Conservation (phyloP, 805 yeast genomes). For the Saturnispora serradocipensis region DNA sequence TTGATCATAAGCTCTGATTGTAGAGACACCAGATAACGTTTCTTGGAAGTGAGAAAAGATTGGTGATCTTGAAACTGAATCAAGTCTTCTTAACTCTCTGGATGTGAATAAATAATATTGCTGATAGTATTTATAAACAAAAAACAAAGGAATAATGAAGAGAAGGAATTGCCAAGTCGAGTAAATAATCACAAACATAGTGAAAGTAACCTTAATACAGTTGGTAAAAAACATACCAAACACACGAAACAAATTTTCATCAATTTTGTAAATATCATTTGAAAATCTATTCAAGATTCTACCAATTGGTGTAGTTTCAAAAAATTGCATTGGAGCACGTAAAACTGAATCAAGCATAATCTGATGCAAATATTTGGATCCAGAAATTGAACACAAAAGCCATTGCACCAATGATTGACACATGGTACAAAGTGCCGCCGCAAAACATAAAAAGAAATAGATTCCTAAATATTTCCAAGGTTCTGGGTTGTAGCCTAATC, state of each 20-base stretch:
- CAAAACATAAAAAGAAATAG: constrained; percentile 67
- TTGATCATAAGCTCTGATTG: constrained; percentile 69
- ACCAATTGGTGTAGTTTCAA: constrained; percentile 94
- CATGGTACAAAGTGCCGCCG: constrained; percentile 51
- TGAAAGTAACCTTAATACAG: constrained; percentile 55
- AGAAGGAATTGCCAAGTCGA: constrained; percentile 84
- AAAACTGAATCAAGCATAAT: constrained; percentile 64
- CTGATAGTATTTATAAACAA: constrained; percentile 63
- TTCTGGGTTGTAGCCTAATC: constrained; percentile 59
- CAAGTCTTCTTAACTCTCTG: constrained; percentile 75
- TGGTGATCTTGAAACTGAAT: constrained; percentile 72
- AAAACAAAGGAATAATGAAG: constrained; percentile 58
- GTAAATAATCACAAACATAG: constrained; percentile 68
- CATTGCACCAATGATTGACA: constrained; percentile 62
- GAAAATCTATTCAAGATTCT: constrained; percentile 86
- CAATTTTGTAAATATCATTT: constrained; percentile 82
- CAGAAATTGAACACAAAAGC: constrained; percentile 75
- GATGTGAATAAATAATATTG: constrained; percentile 69
- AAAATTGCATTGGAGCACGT: constrained; percentile 90
- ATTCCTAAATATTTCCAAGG: constrained; percentile 64
- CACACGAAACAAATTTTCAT: constrained; percentile 65
- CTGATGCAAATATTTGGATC: constrained; percentile 68
- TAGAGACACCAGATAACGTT: constrained; percentile 63
- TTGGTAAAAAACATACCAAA: constrained; percentile 61
- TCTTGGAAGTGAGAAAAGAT: constrained; percentile 81